Evolutionary conservation across 1,284 basidiomycete genomes (phyloP).

Genomic region (Exobasidium rhododendri): DNA sequence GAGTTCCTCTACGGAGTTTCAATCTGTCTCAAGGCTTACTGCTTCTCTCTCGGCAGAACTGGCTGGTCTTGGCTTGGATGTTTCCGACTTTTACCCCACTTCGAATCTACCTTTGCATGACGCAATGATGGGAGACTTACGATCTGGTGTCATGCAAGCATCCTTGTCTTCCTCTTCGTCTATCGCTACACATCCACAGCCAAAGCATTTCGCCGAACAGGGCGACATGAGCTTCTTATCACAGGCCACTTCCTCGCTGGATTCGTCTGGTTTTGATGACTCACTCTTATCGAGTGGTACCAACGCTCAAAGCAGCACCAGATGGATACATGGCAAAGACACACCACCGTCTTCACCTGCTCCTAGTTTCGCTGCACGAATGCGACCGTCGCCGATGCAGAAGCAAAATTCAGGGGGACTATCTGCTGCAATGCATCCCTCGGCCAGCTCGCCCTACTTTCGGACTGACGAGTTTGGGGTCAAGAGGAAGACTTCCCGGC

Average conservation of each 20-base stretch:
- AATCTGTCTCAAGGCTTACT: background rate
- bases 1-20: background rate
- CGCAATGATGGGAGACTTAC: background rate
- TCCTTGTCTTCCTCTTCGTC: conserved; percentile 2
- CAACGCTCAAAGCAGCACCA: background rate
- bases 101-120: background rate
- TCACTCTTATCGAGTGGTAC: conserved; percentile 1
- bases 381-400: background rate
- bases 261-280: conserved; percentile 12
- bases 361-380: background rate
- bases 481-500: background rate
- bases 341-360: conserved; percentile 10
- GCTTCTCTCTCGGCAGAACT: conserved; percentile 11
- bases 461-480: background rate
- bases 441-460: background rate
- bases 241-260: background rate
- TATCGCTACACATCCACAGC: background rate
- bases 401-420: background rate
- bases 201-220: background rate
- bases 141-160: background rate
- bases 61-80: conserved; percentile 9
- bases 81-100: conserved; percentile 5
- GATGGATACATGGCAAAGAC: conserved; percentile 8
- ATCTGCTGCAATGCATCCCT: background rate
- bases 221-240: conserved; percentile 7